Evolutionary conservation across 306 rosid genomes (phyloP).

Genomic region (Notholithocarpus densiflorus): DNA sequence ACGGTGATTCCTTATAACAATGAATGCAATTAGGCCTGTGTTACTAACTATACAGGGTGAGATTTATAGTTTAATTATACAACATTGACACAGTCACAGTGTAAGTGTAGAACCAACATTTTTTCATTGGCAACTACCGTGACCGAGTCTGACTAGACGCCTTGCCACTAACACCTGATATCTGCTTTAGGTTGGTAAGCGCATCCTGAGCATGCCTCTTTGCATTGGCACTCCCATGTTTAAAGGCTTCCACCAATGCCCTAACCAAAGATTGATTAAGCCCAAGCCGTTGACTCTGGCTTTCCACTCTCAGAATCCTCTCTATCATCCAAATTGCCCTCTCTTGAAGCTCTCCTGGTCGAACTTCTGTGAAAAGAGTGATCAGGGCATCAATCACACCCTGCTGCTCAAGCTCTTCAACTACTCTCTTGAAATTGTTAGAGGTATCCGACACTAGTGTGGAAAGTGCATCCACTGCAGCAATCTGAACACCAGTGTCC

Average conservation of each 20-base stretch:
- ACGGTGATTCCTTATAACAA: background rate
- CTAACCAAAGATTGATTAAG: constrained; percentile 48
- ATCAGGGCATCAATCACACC: constrained; percentile 42
- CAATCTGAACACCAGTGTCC: constrained; percentile 44
- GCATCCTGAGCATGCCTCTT: constrained; percentile 47
- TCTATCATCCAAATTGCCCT: constrained; percentile 49
- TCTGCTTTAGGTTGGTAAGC: constrained; percentile 45
- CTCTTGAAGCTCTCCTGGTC: constrained; percentile 51
- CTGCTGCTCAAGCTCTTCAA: constrained; percentile 37
- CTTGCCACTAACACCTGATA: constrained; percentile 37
- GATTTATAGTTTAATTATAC: constrained; percentile 11
- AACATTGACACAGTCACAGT: background rate
- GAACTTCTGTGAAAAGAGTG: constrained; percentile 34
- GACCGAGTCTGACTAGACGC: constrained; percentile 26
- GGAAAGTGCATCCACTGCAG: constrained; percentile 48
- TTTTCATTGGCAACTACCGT: background rate
- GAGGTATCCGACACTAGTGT: constrained; percentile 32
- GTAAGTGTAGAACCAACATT: background rate
- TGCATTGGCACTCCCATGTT: constrained; percentile 43
- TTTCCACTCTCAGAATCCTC: constrained; percentile 48
- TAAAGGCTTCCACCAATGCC: constrained; percentile 54
- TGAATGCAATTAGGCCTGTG: constrained; percentile 9
- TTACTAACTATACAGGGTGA: constrained; percentile 13
- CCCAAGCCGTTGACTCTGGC: constrained; percentile 29
- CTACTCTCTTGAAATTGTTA: constrained; percentile 32